Percentiles rank a stretch among this genome's conserved stretches.
These are phyloP conservation scores for Alternaria sp. DNA, from an alignment of 2,329 filamentous ascomycete genomes.

Conservation along the genomic window DNA sequence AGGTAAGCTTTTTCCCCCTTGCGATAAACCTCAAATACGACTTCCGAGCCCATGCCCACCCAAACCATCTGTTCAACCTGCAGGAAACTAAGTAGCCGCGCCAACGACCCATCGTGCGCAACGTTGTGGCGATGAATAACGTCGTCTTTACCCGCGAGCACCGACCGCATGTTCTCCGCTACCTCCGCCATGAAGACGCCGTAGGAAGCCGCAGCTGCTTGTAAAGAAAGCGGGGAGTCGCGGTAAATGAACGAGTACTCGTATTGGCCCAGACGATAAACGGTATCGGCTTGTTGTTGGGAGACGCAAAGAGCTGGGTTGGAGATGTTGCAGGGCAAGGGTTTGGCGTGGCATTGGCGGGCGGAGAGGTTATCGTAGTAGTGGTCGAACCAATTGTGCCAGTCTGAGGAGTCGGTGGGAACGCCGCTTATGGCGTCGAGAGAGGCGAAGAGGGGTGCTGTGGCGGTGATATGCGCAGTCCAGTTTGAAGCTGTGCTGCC, in stretches of 20 bases:
- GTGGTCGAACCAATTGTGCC: conserved; percentile 78
- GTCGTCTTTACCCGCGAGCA: conserved; percentile 25
- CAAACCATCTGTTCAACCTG: conserved; percentile 81
- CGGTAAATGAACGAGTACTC: conserved; percentile 84
- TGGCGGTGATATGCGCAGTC: conserved; percentile 68
- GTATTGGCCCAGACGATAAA: conserved; percentile 80
- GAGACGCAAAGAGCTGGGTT: conserved; percentile 66
- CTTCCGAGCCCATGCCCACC: conserved; percentile 83
- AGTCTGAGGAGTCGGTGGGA: conserved; percentile 62
- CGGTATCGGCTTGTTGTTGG: conserved; percentile 68
- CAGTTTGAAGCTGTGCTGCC: conserved; percentile 61
- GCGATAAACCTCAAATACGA: conserved; percentile 76
- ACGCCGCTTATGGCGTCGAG: conserved; percentile 77
- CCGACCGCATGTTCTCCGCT: conserved; percentile 67
- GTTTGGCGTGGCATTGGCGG: conserved; percentile 76
- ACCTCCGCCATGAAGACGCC: conserved; percentile 81
- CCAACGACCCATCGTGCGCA: conserved; percentile 79
- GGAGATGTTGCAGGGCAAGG: conserved; percentile 71
- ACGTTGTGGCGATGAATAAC: conserved; percentile 76
- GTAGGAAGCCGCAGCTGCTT: conserved; percentile 67
- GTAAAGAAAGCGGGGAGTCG: conserved; percentile 68
- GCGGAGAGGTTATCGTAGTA: conserved; percentile 87
- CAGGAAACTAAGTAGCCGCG: conserved; percentile 71
- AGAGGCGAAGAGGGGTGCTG: conserved; percentile 62
- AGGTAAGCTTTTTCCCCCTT: conserved; percentile 57